Conservation (phyloP, 768 basidiomycete genomes). For the Glaciozyma antarctica region DNA sequence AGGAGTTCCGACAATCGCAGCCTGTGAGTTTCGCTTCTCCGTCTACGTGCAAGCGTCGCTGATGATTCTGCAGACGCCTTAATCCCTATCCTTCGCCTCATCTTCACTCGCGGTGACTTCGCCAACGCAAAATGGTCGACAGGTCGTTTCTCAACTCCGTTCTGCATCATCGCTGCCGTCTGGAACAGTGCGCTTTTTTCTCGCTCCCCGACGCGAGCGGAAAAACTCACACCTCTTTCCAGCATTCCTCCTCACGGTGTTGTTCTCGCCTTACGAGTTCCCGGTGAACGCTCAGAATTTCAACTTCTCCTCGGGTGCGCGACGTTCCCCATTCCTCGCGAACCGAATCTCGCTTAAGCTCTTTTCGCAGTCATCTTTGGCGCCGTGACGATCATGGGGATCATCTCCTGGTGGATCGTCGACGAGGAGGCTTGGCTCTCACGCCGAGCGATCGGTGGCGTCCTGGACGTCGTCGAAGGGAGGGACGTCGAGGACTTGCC, state of each 20-base stretch:
- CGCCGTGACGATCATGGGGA: slow-evolving; percentile 63
- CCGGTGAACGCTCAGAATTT: slow-evolving; percentile 66
- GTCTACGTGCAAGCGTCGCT: slow-evolving; percentile 45
- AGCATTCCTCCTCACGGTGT: slow-evolving; percentile 25
- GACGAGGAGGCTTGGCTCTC: slow-evolving; percentile 74
- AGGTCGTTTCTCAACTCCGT: slow-evolving; percentile 56
- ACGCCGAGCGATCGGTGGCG: slow-evolving; percentile 43
- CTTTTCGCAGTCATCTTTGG: slow-evolving; percentile 57
- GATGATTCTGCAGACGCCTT: not conserved
- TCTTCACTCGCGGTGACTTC: slow-evolving; percentile 69
- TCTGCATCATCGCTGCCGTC: slow-evolving; percentile 57
- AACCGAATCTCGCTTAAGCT: not conserved
- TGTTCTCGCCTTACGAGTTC: slow-evolving; percentile 69
- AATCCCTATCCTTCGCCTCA: slow-evolving; percentile 40
- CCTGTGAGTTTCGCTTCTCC: slow-evolving; percentile 67
- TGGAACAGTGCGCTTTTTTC: slow-evolving; percentile 51
- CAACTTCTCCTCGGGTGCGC: slow-evolving; percentile 57
- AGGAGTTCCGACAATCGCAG: slow-evolving; percentile 74
- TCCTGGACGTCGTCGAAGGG: slow-evolving; percentile 15
- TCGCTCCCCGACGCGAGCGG: not conserved
- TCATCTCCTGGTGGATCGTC: slow-evolving; percentile 66
- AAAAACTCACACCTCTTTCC: not conserved
- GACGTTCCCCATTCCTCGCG: not conserved
- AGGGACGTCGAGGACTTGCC: not conserved
- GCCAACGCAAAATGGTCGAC: slow-evolving; percentile 62